Percentiles rank a stretch among this genome's conserved stretches.
These are phyloP conservation scores for Leavenworthia alabamica DNA, from an alignment of 345 rosid species.

Conservation along the genomic window DNA sequence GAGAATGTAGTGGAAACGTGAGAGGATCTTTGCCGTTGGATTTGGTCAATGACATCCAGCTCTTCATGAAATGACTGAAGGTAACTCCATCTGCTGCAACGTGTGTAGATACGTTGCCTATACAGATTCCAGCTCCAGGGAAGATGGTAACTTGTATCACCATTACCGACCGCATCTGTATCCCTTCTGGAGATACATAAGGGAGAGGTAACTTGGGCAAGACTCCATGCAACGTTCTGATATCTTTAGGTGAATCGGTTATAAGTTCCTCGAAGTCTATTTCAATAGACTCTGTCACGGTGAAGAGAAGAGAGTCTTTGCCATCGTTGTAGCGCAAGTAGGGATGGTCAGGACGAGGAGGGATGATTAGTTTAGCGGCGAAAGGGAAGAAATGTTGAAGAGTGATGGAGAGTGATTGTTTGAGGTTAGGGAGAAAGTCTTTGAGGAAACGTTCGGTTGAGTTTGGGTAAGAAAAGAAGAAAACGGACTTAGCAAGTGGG, in stretches of 20 bases:
- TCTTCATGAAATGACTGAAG: conserved; percentile 27
- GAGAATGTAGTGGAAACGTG: neutral
- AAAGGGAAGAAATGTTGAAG: conserved; percentile 45
- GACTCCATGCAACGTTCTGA: conserved; percentile 13
- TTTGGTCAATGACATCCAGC: conserved; percentile 33
- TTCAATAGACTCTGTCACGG: conserved; percentile 29
- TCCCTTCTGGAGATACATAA: conserved; percentile 1
- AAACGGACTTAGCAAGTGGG: conserved; percentile 23
- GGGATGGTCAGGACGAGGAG: conserved; percentile 26
- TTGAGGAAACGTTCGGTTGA: conserved; percentile 29
- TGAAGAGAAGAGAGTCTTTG: conserved; percentile 29
- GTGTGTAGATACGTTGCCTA: conserved; percentile 24
- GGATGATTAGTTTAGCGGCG: conserved; percentile 27
- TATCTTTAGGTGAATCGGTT: conserved; percentile 26
- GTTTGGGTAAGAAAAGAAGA: conserved; percentile 35
- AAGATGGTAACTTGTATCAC: conserved; percentile 34
- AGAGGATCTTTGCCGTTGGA: neutral
- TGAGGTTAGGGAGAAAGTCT: conserved; percentile 36
- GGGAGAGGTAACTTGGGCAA: conserved; percentile 26
- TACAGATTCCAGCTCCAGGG: conserved; percentile 35
- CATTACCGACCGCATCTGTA: conserved; percentile 4
- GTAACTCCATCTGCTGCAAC: conserved; percentile 34
- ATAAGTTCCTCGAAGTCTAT: conserved; percentile 21
- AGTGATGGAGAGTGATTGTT: conserved; percentile 39
- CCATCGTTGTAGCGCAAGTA: conserved; percentile 27